Evolutionary conservation across 2,329 filamentous ascomycete species (phyloP).

Genomic region (Aotearoamyces nothofagi): DNA sequence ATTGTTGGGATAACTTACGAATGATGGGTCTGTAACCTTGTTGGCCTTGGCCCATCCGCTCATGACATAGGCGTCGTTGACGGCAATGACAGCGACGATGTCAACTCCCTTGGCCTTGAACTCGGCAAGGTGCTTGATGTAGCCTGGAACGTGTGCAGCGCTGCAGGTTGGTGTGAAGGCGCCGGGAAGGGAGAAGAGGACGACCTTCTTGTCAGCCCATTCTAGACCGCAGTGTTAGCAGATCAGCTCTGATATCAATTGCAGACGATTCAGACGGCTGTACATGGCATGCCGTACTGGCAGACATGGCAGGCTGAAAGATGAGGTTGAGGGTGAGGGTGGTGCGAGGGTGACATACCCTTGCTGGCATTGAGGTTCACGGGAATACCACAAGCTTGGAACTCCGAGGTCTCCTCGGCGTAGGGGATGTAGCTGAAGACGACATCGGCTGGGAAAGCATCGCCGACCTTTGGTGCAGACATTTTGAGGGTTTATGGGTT

Average conservation of each 20-base stretch:
- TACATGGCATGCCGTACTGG: background rate
- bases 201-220: constrained; percentile 56
- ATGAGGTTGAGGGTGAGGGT: background rate
- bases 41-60: constrained; percentile 61
- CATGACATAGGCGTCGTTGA: constrained; percentile 59
- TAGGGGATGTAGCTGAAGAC: constrained; percentile 77
- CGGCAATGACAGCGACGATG: constrained; percentile 49
- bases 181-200: constrained; percentile 53
- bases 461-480: constrained; percentile 33
- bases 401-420: constrained; percentile 47
- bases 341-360: constrained; percentile 25
- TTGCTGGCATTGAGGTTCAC: constrained; percentile 68
- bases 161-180: constrained; percentile 60
- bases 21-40: constrained; percentile 43
- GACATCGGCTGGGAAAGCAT: constrained; percentile 68
- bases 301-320: background rate
- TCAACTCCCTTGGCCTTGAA: constrained; percentile 54
- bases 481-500: background rate
- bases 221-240: constrained; percentile 21
- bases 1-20: constrained; percentile 31
- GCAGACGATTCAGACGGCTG: no score
- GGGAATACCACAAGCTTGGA: constrained; percentile 67
- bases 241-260: no score
- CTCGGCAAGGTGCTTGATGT: constrained; percentile 43
- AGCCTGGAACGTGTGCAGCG: constrained; percentile 51